phyloP scores from a whole-genome alignment of 768 basidiomycete species.

The Trametes punicea region DNA sequence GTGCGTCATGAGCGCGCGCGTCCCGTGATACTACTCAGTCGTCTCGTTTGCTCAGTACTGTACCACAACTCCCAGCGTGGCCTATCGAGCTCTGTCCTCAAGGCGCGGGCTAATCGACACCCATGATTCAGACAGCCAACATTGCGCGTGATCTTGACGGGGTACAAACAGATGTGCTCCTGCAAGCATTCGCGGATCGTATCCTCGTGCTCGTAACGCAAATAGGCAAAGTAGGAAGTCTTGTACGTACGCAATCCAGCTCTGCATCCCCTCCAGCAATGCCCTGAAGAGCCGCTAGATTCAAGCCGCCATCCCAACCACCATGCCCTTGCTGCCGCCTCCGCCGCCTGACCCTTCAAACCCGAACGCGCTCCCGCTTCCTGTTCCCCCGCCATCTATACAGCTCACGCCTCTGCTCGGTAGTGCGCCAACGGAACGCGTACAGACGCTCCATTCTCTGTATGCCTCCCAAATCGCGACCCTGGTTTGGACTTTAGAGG shows the following conservation, averaged over 20 bases:
- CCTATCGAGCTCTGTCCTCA: too few species aligned
- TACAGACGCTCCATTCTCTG: conserved; percentile 70
- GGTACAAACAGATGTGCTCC: conserved; percentile 63
- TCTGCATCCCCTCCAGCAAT: background rate
- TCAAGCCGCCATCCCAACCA: conserved; percentile 72
- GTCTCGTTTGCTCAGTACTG: too few species aligned
- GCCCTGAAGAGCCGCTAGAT: conserved; percentile 47
- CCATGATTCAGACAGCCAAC: conserved; percentile 46
- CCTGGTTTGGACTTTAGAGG: conserved; percentile 64
- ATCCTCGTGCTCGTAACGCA: conserved; percentile 87
- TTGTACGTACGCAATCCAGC: conserved; percentile 45
- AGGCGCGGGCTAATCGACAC: too few species aligned
- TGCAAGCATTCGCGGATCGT: conserved; percentile 80
- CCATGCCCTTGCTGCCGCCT: conserved; percentile 46
- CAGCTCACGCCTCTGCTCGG: conserved; percentile 79
- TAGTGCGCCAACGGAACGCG: conserved; percentile 60
- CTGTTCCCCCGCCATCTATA: conserved; percentile 67
- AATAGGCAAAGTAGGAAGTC: conserved; percentile 81
- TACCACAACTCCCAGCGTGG: too few species aligned
- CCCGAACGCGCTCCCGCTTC: conserved; percentile 40
- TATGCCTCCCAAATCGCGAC: conserved; percentile 89
- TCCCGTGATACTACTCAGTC: too few species aligned
- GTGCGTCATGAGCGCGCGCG: too few species aligned
- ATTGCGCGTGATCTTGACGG: conserved; percentile 51
- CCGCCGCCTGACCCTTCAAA: conserved; percentile 35